Percentiles rank a stretch among this genome's conserved stretches.
phyloP scores from a whole-genome alignment of 2,329 filamentous ascomycete species.

The Phaeosphaeria sp. region DNA sequence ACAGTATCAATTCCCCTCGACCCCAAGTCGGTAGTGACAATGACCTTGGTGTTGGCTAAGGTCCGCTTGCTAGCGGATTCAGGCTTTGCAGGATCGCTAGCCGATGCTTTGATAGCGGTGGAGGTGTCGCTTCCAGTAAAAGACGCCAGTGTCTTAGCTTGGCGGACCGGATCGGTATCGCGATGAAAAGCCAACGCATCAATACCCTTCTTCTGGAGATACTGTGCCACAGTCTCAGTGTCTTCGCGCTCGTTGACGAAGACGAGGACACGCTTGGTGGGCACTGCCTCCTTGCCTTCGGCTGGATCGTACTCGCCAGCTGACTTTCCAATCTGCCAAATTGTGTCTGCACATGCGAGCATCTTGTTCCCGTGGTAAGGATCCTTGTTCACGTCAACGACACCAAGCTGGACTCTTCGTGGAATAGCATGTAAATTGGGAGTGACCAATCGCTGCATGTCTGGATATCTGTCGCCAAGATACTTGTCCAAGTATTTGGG shows the following conservation, averaged over 20 bases:
- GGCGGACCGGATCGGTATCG: slow-evolving; percentile 79
- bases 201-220: slow-evolving; percentile 83
- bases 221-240: slow-evolving; percentile 79
- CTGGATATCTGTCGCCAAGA: slow-evolving; percentile 80
- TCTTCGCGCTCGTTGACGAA: slow-evolving; percentile 97
- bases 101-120: slow-evolving; percentile 4
- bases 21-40: slow-evolving; percentile 92
- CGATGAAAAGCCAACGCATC: slow-evolving; percentile 85
- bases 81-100: slow-evolving; percentile 1
- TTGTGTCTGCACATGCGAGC: slow-evolving; percentile 91
- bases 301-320: slow-evolving; percentile 51
- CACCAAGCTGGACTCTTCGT: slow-evolving; percentile 88
- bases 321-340: slow-evolving; percentile 90
- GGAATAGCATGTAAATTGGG: slow-evolving; percentile 97
- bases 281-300: slow-evolving; percentile 61
- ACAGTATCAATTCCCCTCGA: slow-evolving; percentile 94
- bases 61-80: slow-evolving; percentile 45
- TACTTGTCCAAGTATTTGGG: slow-evolving; percentile 86
- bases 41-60: slow-evolving; percentile 81
- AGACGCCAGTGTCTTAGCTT: slow-evolving; percentile 75
- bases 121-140: slow-evolving; percentile 60
- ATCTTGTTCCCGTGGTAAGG: slow-evolving; percentile 93
- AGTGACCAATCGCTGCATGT: slow-evolving; percentile 85
- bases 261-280: slow-evolving; percentile 85
- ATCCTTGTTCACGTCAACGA: slow-evolving; percentile 90